Evolutionary conservation across 257 asterid genomes (phyloP).

Genomic region (Capsicum baccatum): DNA sequence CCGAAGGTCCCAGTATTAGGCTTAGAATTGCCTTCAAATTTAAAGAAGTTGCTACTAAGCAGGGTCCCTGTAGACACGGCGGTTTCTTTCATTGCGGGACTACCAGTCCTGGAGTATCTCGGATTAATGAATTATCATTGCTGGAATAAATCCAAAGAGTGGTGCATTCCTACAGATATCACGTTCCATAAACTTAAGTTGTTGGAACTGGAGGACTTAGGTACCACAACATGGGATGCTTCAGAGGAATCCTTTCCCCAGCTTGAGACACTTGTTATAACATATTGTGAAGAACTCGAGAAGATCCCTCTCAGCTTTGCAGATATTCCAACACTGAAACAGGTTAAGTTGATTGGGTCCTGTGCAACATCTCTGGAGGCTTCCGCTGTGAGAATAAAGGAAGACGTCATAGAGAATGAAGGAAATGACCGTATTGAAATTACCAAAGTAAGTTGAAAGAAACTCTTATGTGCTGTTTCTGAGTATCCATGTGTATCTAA

Average conservation of each 20-base stretch:
- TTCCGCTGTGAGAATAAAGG: neutral
- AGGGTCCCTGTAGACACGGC: too few relatives aligned
- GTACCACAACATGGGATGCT: neutral
- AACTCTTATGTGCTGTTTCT: too few relatives aligned
- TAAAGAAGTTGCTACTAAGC: too few relatives aligned
- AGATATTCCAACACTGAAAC: neutral
- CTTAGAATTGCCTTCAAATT: too few relatives aligned
- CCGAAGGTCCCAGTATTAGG: too few relatives aligned
- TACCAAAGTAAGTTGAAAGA: too few relatives aligned
- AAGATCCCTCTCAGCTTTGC: neutral
- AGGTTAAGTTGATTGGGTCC: neutral
- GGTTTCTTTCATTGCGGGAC: too few relatives aligned
- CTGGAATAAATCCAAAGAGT: too few relatives aligned
- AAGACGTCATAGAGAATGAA: too few relatives aligned
- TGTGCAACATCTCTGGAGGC: neutral
- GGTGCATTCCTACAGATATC: neutral
- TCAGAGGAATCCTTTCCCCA: neutral
- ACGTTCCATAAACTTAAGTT: neutral
- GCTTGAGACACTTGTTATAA: slow-evolving; percentile 16
- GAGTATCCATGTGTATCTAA: too few relatives aligned
- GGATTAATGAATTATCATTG: too few relatives aligned
- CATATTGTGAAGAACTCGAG: accelerated
- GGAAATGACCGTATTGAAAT: too few relatives aligned
- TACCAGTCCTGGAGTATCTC: slow-evolving; percentile 18
- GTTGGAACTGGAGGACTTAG: neutral